Conservation (phyloP, 768 basidiomycete species). For the Pleurotus sapidus region DNA sequence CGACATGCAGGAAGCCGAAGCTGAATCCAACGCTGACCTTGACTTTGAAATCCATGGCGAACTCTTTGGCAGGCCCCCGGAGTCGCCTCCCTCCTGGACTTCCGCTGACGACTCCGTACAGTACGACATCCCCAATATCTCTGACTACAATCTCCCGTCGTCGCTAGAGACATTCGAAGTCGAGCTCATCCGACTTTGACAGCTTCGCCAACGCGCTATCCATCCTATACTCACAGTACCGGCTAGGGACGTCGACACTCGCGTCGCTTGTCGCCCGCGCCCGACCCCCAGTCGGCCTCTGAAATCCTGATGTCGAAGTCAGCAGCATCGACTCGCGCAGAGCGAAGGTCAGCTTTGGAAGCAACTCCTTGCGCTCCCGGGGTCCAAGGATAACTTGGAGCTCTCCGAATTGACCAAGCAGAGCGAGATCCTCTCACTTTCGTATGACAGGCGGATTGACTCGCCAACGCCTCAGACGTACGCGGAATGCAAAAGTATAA, state of each 20-base stretch:
- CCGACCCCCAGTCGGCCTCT: constrained; percentile 12
- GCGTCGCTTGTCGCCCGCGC: constrained; percentile 36
- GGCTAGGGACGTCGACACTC: constrained; percentile 42
- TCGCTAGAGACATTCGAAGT: constrained; percentile 2
- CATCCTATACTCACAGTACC: constrained; percentile 49
- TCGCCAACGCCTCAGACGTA: constrained; percentile 68
- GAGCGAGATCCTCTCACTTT: constrained; percentile 58
- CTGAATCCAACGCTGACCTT: too few relatives aligned
- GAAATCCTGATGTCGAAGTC: constrained; percentile 47
- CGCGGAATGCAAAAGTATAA: constrained; percentile 62
- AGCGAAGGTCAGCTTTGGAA: constrained; percentile 67
- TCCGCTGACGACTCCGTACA: too few relatives aligned
- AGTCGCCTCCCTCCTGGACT: too few relatives aligned
- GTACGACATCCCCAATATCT: too few relatives aligned
- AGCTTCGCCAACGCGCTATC: constrained; percentile 36
- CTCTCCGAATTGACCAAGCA: constrained; percentile 38
- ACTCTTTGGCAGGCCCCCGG: too few relatives aligned
- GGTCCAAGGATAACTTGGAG: constrained; percentile 8
- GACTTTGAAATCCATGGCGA: too few relatives aligned
- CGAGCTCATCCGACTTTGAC: constrained; percentile 11
- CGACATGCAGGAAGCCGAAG: neutral
- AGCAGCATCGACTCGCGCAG: constrained; percentile 54
- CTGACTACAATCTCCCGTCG: neutral
- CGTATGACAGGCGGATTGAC: constrained; percentile 61
- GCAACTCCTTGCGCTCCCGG: constrained; percentile 21